Conservation (phyloP, 257 asterid genomes). For the Solanum pennellii region DNA sequence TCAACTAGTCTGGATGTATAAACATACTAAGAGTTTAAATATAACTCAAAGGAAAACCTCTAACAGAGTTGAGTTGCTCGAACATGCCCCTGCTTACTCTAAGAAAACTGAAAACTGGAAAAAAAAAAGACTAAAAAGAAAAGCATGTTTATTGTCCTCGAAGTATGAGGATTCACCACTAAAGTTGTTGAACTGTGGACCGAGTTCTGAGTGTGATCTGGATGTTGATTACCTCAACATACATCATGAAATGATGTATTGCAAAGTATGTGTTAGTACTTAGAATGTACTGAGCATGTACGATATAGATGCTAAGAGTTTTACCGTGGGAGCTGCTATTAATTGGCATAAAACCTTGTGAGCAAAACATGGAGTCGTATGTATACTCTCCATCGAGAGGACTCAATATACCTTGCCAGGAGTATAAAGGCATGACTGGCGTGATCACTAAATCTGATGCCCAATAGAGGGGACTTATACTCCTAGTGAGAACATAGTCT, state of each 20-base stretch:
- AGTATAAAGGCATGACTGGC: neutral
- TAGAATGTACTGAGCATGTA: neutral
- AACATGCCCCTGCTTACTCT: neutral
- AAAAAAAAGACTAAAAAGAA: neutral
- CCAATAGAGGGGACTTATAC: neutral
- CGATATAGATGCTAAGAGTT: too few relatives aligned
- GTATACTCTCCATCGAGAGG: neutral
- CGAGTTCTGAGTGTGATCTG: neutral
- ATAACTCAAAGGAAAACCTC: neutral
- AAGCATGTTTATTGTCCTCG: neutral
- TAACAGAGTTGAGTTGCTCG: too few relatives aligned
- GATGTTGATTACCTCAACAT: too few relatives aligned
- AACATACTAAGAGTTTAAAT: too few relatives aligned
- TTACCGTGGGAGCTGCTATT: neutral
- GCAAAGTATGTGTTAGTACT: neutral
- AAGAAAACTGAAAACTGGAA: too few relatives aligned
- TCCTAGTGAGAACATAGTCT: neutral
- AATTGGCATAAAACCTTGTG: neutral
- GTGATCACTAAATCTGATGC: neutral
- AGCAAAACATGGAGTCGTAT: too few relatives aligned
- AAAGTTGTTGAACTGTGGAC: too few relatives aligned
- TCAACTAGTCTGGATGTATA: too few relatives aligned
- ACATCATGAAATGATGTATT: neutral
- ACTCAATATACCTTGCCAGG: too few relatives aligned
- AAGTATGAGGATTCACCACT: neutral